Conservation (phyloP, 805 yeast species). For the Suhomyces xylopsoci region DNA sequence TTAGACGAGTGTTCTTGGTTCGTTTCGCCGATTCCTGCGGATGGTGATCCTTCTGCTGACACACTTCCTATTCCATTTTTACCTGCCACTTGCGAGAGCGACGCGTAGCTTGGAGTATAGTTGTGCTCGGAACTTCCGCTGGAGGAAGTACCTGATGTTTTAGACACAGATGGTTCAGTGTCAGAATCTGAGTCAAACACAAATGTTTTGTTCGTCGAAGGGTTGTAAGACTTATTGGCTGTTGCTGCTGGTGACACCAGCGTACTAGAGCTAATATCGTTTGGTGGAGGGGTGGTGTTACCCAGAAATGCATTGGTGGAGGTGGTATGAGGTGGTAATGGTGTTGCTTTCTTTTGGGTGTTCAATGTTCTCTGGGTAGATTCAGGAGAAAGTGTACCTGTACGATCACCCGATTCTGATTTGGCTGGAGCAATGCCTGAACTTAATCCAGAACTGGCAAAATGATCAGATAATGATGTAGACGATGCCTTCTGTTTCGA, state of each 20-base stretch:
- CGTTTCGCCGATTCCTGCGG: not conserved
- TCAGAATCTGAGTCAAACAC: slow-evolving; percentile 35
- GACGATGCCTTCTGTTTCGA: slow-evolving; percentile 10
- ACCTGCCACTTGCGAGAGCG: slow-evolving; percentile 52
- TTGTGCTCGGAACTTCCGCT: not conserved
- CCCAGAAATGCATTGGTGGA: slow-evolving; percentile 42
- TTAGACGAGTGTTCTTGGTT: slow-evolving; percentile 10
- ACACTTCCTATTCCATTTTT: slow-evolving; percentile 34
- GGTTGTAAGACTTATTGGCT: not conserved
- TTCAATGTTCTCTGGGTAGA: slow-evolving; percentile 6
- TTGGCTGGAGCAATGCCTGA: not conserved
- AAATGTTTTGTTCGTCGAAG: slow-evolving; percentile 24
- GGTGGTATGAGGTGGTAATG: slow-evolving; percentile 42
- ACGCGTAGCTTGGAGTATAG: slow-evolving; percentile 37
- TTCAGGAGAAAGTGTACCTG: slow-evolving; percentile 1
- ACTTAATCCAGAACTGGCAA: slow-evolving; percentile 11
- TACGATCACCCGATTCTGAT: not conserved
- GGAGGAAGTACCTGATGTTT: not conserved
- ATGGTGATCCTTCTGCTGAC: slow-evolving; percentile 18
- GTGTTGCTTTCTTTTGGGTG: slow-evolving; percentile 34
- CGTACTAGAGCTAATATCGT: not conserved
- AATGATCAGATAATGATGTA: slow-evolving; percentile 19
- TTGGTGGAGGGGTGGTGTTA: slow-evolving; percentile 21
- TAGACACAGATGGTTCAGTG: slow-evolving; percentile 13
- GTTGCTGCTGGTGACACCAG: not conserved